A percentile compares a stretch with the other conserved stretches of the same genome.
Conservation (phyloP, 225 moss, liverwort and hornwort genomes). For the Physcomitrium patens region DNA sequence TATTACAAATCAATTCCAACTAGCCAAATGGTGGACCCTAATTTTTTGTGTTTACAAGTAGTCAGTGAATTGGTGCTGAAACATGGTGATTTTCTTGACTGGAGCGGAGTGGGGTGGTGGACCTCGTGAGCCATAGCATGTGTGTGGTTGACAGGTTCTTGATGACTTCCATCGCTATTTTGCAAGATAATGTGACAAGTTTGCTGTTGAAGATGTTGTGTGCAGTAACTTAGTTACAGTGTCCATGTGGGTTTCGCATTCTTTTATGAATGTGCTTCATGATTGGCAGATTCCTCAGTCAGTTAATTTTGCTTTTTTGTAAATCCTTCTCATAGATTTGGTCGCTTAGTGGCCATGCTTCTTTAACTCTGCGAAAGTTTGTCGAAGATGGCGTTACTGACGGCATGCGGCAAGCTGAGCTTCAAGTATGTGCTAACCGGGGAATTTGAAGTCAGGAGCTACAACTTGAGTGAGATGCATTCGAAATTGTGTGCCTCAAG, state of each 20-base stretch:
- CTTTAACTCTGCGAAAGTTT: background rate
- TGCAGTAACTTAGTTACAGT: background rate
- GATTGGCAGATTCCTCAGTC: background rate
- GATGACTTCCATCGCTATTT: too few relatives aligned
- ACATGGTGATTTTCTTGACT: too few relatives aligned
- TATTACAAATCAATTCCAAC: too few relatives aligned
- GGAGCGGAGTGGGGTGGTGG: too few relatives aligned
- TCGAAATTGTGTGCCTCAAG: background rate
- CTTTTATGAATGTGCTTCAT: background rate
- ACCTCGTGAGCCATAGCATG: too few relatives aligned
- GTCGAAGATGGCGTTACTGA: background rate
- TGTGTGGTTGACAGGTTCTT: too few relatives aligned
- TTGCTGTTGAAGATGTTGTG: background rate
- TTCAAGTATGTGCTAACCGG: background rate
- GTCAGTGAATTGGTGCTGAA: too few relatives aligned
- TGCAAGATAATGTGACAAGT: too few relatives aligned
- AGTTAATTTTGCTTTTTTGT: background rate
- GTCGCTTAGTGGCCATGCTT: background rate
- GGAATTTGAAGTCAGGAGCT: background rate
- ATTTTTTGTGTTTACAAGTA: too few relatives aligned
- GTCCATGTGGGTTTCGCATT: background rate
- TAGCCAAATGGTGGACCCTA: too few relatives aligned
- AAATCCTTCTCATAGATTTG: background rate
- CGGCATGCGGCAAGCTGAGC: conserved; percentile 16
- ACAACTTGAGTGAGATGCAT: background rate